These are phyloP conservation scores for Arachnopeziza araneosa DNA, from an alignment of 2,329 filamentous ascomycete species.

Conservation along the genomic window DNA sequence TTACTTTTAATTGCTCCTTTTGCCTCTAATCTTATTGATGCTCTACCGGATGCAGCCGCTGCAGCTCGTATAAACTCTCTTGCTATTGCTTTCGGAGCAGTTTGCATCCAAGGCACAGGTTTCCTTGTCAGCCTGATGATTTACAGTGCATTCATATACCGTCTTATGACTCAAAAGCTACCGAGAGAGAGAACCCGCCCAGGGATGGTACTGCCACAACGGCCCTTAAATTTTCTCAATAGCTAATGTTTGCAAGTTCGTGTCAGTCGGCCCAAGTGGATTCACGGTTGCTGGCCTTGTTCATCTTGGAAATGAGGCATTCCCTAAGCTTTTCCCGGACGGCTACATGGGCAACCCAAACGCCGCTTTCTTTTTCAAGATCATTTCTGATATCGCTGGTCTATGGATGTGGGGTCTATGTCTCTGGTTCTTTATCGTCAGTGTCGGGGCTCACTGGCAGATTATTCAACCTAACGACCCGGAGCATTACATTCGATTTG, in stretches of 20 bases:
- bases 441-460: conserved; percentile 68
- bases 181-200: conserved; percentile 70
- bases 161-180: conserved; percentile 82
- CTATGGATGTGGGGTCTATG: conserved; percentile 82
- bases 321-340: conserved; percentile 36
- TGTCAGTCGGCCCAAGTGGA: conserved; percentile 63
- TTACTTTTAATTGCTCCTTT: conserved; percentile 72
- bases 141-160: conserved; percentile 77
- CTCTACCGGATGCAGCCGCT: conserved; percentile 18
- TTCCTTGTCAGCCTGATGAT: conserved; percentile 67
- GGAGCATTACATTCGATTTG: conserved; percentile 59
- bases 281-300: conserved; percentile 60
- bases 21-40: conserved; percentile 47
- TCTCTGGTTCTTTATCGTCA: conserved; percentile 79
- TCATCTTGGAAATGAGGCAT: conserved; percentile 18
- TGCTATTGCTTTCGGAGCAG: conserved; percentile 43
- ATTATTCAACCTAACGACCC: conserved; percentile 45
- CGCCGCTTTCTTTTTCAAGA: conserved; percentile 39
- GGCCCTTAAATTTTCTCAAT: not conserved
- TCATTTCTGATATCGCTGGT: conserved; percentile 55
- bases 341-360: conserved; percentile 39
- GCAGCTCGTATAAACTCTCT: conserved; percentile 39
- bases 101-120: conserved; percentile 49
- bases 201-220: conserved; percentile 49
- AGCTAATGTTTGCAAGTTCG: conserved; percentile 47